A percentile compares a stretch with the other conserved stretches of the same genome.
These are phyloP conservation scores for Orobanche coerulescens DNA, from an alignment of 257 asterid genomes.

Conservation along the genomic window DNA sequence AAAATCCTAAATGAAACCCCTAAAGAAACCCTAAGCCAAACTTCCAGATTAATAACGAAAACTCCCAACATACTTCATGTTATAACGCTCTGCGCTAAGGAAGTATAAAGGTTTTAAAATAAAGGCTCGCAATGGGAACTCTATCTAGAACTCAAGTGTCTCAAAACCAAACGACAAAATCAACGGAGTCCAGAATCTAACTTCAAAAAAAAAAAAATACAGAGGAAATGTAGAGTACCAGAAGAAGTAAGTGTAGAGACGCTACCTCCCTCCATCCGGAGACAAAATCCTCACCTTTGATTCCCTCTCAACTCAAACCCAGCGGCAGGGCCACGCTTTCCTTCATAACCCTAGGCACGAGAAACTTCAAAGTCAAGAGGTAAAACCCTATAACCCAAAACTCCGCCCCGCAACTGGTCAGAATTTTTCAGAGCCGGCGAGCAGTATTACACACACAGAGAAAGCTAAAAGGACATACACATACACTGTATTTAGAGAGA, in stretches of 20 bases:
- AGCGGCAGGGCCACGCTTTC: conserved; percentile 35
- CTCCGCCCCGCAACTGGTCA: conserved; percentile 1
- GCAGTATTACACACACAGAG: neutral
- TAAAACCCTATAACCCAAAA: conserved; percentile 23
- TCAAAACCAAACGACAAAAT: conserved; percentile 7
- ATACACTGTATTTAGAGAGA: no score
- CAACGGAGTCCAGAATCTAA: conserved; percentile 16
- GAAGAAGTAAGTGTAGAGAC: conserved; percentile 80
- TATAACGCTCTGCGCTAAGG: conserved; percentile 16
- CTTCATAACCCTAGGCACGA: conserved; percentile 59
- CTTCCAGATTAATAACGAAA: no score
- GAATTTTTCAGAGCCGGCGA: neutral
- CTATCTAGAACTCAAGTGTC: neutral
- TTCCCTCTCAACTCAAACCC: conserved; percentile 50
- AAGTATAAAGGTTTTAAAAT: conserved; percentile 2
- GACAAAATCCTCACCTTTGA: conserved; percentile 72
- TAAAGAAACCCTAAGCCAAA: neutral
- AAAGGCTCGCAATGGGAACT: conserved; percentile 5
- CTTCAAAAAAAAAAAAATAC: neutral
- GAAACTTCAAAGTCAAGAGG: conserved; percentile 8
- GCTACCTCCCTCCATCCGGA: conserved; percentile 99
- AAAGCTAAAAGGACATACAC: neutral
- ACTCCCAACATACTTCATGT: neutral
- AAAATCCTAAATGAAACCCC: conserved; percentile 1
- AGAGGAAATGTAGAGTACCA: conserved; percentile 89